Evolutionary conservation across 2,329 filamentous ascomycete genomes (phyloP), one percentile per base, ranked within the genome.

Genomic region (Lachnellula arida): DNA sequence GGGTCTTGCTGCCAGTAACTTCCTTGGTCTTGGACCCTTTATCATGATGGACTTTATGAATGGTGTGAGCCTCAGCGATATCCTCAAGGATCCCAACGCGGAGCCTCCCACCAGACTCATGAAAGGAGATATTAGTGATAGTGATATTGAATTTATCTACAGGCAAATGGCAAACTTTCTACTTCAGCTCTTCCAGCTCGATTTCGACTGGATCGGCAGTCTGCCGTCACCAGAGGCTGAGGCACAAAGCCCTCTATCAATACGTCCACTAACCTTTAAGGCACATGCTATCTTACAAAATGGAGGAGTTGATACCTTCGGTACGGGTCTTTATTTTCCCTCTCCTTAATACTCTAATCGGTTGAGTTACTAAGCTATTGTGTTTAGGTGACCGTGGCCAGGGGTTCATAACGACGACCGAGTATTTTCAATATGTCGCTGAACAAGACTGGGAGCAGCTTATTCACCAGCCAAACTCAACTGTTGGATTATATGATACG

Each of bases 391-490:
- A 60, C 49, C 54, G 57, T 54, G 35, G 37, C 39, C 37, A 55
- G 8, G 54, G 52, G 42, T 60, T 60, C 46, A 12, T 51, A 23
- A 57, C 54, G n/a, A 55, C 57, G 46, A 51, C 49, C 12, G 54
- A 60, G 42, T 60, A 60, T 51, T 60, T 57, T 46, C 51, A 57
- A 49, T 69, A 73, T 55, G 35, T 73, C 32, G 15, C 60, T 40
- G 57, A 44, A 5, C 68, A 72, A 55, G 69, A 72, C 54, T 69
- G 61, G 68, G 55, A 66, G 39, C 70, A 73, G 57, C 70, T 73
- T 40, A 12, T 66, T 57, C 55, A 65, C 8, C 70, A 73, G 58
- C 65, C 63, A 23, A 73, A 73, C 63, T 73, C 69, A 7, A 60
- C 53, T 49, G 44, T 56, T 54, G 65, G 65, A 54, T 32, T 34